Conservation (phyloP, 176 grass and related monocot species). For the Rhynchospora tenuis region DNA sequence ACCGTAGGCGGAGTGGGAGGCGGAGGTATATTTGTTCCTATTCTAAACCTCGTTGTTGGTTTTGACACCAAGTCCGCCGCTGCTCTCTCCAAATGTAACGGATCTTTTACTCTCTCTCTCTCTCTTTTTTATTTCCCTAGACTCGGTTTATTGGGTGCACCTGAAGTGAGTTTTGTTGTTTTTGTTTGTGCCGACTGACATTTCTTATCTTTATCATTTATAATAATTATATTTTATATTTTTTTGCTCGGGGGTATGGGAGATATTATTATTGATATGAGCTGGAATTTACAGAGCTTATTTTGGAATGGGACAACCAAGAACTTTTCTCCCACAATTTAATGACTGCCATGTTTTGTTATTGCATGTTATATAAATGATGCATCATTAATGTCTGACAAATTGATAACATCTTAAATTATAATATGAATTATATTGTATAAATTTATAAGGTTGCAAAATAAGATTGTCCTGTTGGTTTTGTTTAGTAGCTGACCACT, state of each 20-base stretch:
- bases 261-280: neutral
- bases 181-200: neutral
- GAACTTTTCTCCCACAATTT: neutral
- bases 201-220: neutral
- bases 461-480: too few relatives aligned
- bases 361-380: neutral
- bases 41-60: slow-evolving; percentile 91
- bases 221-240: neutral
- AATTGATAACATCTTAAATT: neutral
- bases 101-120: neutral
- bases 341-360: neutral
- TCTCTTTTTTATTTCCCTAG: neutral
- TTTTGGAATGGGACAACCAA: neutral
- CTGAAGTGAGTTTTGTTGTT: neutral
- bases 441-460: too few relatives aligned
- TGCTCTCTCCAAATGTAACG: slow-evolving; percentile 94
- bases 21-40: slow-evolving; percentile 90
- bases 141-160: neutral
- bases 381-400: too few relatives aligned
- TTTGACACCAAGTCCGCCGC: slow-evolving; percentile 97
- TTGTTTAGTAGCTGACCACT: too few relatives aligned
- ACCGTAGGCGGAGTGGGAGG: slow-evolving; percentile 95
- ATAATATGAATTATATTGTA: too few relatives aligned
- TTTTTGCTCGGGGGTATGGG: neutral
- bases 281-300: neutral